Evolutionary conservation across 176 grass and related monocot genomes (phyloP), one percentile per base, ranked within the genome.

Genomic region (Carex littledalei): DNA sequence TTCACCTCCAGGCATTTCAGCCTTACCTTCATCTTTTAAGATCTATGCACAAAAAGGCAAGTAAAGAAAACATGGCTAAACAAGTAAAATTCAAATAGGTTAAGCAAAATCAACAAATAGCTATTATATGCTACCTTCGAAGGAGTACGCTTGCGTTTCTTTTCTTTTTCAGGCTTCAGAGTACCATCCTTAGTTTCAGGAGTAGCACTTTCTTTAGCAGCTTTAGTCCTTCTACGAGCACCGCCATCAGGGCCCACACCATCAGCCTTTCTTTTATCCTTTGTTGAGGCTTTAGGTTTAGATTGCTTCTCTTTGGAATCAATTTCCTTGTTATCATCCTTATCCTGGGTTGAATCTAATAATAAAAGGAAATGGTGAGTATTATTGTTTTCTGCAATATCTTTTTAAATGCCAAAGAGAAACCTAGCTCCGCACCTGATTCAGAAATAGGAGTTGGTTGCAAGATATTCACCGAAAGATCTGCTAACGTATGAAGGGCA

Each of bases 401-500:
- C 41, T 54, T 68, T 63, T 72, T 60, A 5, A 64, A 88, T 76
- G 32, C 13, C 80, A 53, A 57, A 88, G 64, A 3, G 81, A 14
- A 87, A 81, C 16, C 22, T 17, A 78, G 39, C 39, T 81, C 52
- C 20, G 82, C 86, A 99, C 96, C 96, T 64, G 93, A 95, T 88
- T 99, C 93, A 85, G 87, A 86, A 52, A 86, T 77, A 64, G 89
- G 88, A 63, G 88, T 82, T 81, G 96, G 96, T 2, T 89, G 91
- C 83, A 98, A 89, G 84, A 98, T 98, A 87, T 98, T 98, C 52
- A 95, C 90, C 72, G 96, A 94, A 39, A 98, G 73, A 92, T 99
- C 93, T 49, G 96, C 96, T 79, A 99, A 90, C 20, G 93, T 99
- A 85, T 95, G 90, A 69, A 99, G 84, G 41, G 96, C 96, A 88